Base-by-base conservation (phyloP, 768 basidiomycete genomes). In the Kwoniella europaea region DNA sequence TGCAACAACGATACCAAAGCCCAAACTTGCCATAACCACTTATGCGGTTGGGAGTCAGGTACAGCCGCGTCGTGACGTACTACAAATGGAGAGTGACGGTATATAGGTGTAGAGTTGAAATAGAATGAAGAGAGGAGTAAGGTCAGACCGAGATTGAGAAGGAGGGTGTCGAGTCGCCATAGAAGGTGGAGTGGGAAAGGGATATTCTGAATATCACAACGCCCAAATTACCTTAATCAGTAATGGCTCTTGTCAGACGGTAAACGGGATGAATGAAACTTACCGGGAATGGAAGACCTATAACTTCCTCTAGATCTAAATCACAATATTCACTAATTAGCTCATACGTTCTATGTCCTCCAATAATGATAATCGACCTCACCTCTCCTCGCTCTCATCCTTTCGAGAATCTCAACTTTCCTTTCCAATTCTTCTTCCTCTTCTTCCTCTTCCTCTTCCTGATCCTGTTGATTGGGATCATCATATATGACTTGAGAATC, bases 121-220 rank as follows among this genome's bases (percentile, higher is more conserved):
- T 80, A 83, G 76, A 75, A 83, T n/a, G 82, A 77, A 3, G 82
- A 82, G 13, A 81, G 67, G 53, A 82, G 70, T 1, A 83, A 69
- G 27, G 82, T 83, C 2, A 83, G 67, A 35, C 82, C 82, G 41
- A 83, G 76, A 50, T 83, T 83, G 35, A 83, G 75, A 2, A 83
- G 75, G 1, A 83, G 74, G 55, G 81, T 82, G 44, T 83, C 82
- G 43, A 83, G 72, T 43, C 82, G 71, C 82, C 82, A 83, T 12
- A 83, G 69, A 10, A 82, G 74, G 43, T 82, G 82, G 10, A 83
- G 71, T 0, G 80, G 74, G 71, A 83, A 74, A 0, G 82, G 79
- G 57, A 83, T 83, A 68, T 76, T 81, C 81, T 82, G 71, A 27
- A 15, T 41, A 1, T 24, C 3, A 4, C 29, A 20, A 18, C 42